A percentile compares a stretch with the other conserved stretches of the same genome.
These are phyloP conservation scores for Nitzschia sp. DNA, from an alignment of 108 stramenopile genomes.

Conservation along the genomic window DNA sequence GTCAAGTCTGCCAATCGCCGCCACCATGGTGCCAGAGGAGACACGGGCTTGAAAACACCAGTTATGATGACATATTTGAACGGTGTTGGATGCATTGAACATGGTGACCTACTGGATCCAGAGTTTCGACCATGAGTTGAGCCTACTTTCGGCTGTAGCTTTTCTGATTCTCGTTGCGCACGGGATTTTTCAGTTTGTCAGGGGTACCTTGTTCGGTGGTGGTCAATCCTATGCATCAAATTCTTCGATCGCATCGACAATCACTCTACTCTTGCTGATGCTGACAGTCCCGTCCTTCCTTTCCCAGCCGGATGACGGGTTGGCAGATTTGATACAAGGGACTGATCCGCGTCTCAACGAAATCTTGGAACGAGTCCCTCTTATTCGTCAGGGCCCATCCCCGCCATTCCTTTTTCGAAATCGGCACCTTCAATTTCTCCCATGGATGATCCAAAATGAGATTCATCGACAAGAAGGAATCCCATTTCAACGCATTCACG, in stretches of 20 bases:
- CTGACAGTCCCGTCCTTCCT: not conserved
- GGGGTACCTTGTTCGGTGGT: not conserved
- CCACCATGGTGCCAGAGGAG: no score
- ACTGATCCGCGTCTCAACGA: constrained; percentile 33
- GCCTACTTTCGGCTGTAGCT: constrained; percentile 4
- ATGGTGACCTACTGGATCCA: not conserved
- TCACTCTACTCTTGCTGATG: not conserved
- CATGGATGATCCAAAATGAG: constrained; percentile 59
- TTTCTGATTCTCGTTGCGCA: constrained; percentile 3
- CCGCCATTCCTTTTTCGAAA: constrained; percentile 45
- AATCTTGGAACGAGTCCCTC: constrained; percentile 34
- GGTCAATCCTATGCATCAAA: not conserved
- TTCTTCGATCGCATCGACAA: not conserved
- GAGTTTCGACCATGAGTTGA: constrained; percentile 6
- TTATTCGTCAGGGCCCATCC: constrained; percentile 33
- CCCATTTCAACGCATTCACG: constrained; percentile 40
- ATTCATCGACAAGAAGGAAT: constrained; percentile 44
- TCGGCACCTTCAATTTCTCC: constrained; percentile 53
- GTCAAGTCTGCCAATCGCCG: no score
- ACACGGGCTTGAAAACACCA: no score
- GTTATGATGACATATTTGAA: no score
- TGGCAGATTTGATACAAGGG: constrained; percentile 36
- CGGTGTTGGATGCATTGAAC: no score
- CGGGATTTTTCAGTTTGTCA: not conserved
- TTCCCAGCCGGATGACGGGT: constrained; percentile 12